A percentile compares a stretch with the other conserved stretches of the same genome.
Conservation (phyloP, 2,329 filamentous ascomycete species). For the Ophiocordyceps robertsii region DNA sequence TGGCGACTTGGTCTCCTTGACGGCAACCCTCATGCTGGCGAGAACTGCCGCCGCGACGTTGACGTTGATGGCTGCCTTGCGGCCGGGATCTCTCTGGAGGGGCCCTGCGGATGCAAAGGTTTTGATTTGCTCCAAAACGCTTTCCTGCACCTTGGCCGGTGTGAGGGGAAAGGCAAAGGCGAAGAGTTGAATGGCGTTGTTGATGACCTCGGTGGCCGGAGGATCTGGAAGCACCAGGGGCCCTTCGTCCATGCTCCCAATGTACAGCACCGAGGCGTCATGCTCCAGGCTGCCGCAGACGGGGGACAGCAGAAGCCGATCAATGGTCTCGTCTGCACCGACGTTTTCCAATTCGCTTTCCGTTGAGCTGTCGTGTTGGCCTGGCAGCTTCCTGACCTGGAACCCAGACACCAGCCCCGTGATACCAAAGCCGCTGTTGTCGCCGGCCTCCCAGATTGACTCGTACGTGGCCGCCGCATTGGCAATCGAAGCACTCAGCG, state of each 20-base stretch:
- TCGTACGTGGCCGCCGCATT: conserved; percentile 84
- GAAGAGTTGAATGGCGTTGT: conserved; percentile 86
- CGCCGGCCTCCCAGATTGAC: conserved; percentile 84
- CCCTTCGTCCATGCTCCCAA: conserved; percentile 28
- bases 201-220: conserved; percentile 84
- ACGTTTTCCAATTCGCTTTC: conserved; percentile 34
- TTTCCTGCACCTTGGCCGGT: conserved; percentile 85
- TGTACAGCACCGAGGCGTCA: conserved; percentile 72
- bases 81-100: conserved; percentile 72
- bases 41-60: conserved; percentile 78
- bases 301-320: conserved; percentile 50
- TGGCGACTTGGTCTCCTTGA: conserved; percentile 62
- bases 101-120: conserved; percentile 73
- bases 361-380: conserved; percentile 44
- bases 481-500: conserved; percentile 81
- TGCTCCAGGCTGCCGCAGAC: conserved; percentile 78
- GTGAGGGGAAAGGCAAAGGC: conserved; percentile 84
- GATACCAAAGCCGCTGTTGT: conserved; percentile 90
- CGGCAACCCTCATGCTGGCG: conserved; percentile 68
- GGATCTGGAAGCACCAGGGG: conserved; percentile 50
- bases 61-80: conserved; percentile 80
- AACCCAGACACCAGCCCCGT: conserved; percentile 74
- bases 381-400: conserved; percentile 54
- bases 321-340: conserved; percentile 51
- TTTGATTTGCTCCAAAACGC: conserved; percentile 83